Conservation (phyloP, 2,329 filamentous ascomycete species). For the Penicillium janthinellum region DNA sequence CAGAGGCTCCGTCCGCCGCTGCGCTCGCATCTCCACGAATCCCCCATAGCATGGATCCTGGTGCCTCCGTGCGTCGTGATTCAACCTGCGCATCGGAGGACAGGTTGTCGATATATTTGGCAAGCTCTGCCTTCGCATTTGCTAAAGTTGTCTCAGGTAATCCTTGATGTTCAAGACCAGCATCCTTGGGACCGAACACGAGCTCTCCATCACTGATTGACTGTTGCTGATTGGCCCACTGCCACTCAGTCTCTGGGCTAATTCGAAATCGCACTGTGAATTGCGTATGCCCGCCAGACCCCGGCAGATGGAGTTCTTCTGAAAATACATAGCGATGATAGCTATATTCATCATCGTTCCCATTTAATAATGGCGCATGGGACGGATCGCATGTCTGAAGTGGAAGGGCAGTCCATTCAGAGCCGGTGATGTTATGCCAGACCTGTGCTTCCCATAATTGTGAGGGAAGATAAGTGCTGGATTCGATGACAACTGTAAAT, state of each 20-base stretch:
- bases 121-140: conserved; percentile 23
- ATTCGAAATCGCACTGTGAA: conserved; percentile 51
- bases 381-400: conserved; percentile 49
- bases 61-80: conserved; percentile 43
- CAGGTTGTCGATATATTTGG: conserved; percentile 39
- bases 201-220: conserved; percentile 45
- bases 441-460: conserved; percentile 71
- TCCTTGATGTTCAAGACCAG: conserved; percentile 4
- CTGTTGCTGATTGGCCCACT: conserved; percentile 48
- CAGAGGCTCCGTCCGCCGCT: conserved; percentile 58
- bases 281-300: conserved; percentile 32
- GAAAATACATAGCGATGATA: conserved; percentile 41
- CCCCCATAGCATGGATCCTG: conserved; percentile 44
- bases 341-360: conserved; percentile 20
- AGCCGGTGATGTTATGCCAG: conserved; percentile 68
- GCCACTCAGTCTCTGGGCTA: conserved; percentile 41
- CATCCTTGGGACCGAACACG: conserved; percentile 37
- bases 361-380: conserved; percentile 34
- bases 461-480: conserved; percentile 56
- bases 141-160: conserved; percentile 14
- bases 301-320: conserved; percentile 33
- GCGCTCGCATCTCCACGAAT: conserved; percentile 61
- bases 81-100: conserved; percentile 37
- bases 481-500: conserved; percentile 72
- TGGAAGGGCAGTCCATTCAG: conserved; percentile 60